Evolutionary conservation across 352 stramenopile genomes (phyloP), one percentile per base, ranked within the genome.

Genomic region (Globisporangium mamillatum): DNA sequence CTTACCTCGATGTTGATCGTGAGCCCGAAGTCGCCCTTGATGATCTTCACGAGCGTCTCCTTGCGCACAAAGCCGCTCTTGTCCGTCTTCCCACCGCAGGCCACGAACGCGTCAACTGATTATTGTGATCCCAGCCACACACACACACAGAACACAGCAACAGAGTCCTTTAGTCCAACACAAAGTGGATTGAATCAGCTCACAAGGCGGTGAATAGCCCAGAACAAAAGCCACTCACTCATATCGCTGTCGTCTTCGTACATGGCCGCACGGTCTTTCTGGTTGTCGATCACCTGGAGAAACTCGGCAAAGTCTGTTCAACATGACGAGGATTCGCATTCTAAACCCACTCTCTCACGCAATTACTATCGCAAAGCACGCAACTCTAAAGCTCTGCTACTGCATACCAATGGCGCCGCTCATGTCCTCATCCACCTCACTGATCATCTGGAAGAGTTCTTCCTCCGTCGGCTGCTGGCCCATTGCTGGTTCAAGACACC

Each of bases 361-460:
- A 1, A 16, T 18, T n/a, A 18, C 0, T 48, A 48, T n/a, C 12
- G 41, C 14, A 48, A 16, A 20, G 3, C 16, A 48, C 41, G 5
- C 41, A n/a, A 48, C n/a, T n/a, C 14, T 16, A 48, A 48, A 41
- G 14, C 4, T 18, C 34, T 14, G 0, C 34, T 38, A 14, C 38
- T 46, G 58, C 62, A 2, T 66, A 91, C 84, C 84, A 55, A 99
- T 99, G 0, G 92, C 95, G 20, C 94, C 96, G 69, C 90, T 98
- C 94, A 98, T 98, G 69, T 93, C 86, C 70, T 95, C 86, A 55
- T 93, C 87, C 24, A 95, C 85, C 65, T 93, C 87, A 48, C 87
- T 95, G 70, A 98, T 98, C 92, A 99, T 97, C 71, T 98, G 93
- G 68, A 99, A 99, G 32, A 99, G 81, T 79, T 99, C 97, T 77